Percentiles rank a stretch among this genome's conserved stretches.
These are phyloP conservation scores for Nemania abortiva DNA, from an alignment of 2,329 filamentous ascomycete species.

Conservation along the genomic window DNA sequence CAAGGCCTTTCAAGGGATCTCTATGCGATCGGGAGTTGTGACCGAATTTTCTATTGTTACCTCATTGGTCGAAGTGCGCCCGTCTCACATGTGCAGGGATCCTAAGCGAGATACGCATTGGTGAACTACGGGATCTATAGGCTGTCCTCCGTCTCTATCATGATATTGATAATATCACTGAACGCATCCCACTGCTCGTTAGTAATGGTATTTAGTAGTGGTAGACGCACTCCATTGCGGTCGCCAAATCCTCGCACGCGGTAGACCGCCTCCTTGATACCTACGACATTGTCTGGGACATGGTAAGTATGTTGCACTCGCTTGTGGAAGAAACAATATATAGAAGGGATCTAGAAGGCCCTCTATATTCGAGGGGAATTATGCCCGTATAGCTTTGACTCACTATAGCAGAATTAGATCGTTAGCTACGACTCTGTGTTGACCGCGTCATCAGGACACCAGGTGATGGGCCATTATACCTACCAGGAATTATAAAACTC, in stretches of 20 bases:
- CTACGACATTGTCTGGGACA: constrained; percentile 35
- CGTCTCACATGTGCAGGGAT: constrained; percentile 35
- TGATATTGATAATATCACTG: constrained; percentile 35
- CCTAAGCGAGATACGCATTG: constrained; percentile 34
- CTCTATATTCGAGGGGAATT: neutral
- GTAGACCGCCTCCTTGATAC: constrained; percentile 38
- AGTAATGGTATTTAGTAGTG: constrained; percentile 37
- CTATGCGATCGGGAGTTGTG: constrained; percentile 30
- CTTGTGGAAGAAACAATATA: neutral
- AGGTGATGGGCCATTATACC: constrained; percentile 9
- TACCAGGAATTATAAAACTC: constrained; percentile 38
- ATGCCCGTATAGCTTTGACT: constrained; percentile 22
- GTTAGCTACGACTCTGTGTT: constrained; percentile 12
- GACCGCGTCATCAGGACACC: neutral
- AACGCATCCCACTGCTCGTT: constrained; percentile 37
- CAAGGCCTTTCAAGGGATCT: constrained; percentile 30
- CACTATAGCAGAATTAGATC: constrained; percentile 10
- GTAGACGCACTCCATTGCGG: constrained; percentile 35
- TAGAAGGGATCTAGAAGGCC: neutral
- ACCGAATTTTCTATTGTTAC: constrained; percentile 33
- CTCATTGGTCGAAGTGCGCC: constrained; percentile 33
- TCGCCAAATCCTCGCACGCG: constrained; percentile 39
- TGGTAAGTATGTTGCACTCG: constrained; percentile 25
- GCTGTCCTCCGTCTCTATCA: constrained; percentile 38
- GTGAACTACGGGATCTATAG: constrained; percentile 34